phyloP scores from a whole-genome alignment of 2,329 filamentous ascomycete genomes.

The Aspergillus cejpii region DNA sequence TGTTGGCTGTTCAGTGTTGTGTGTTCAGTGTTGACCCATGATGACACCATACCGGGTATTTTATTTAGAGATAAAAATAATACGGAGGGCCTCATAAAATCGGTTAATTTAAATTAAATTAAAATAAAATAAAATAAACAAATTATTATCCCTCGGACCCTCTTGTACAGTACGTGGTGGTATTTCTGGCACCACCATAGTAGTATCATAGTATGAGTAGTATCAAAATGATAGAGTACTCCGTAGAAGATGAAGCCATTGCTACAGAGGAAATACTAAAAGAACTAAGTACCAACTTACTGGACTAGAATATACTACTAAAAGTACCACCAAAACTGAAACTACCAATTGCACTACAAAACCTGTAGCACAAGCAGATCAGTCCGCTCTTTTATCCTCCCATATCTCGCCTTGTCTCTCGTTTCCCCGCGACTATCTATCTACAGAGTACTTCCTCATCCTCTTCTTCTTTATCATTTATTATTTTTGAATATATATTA shows the following conservation, averaged over 20 bases:
- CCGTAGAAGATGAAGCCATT: too few species aligned
- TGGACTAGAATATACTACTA: too few species aligned
- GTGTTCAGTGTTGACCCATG: too few species aligned
- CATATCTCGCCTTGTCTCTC: conserved; percentile 32
- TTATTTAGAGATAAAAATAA: background rate
- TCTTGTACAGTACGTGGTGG: too few species aligned
- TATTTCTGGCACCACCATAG: conserved; percentile 1
- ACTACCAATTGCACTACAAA: conserved; percentile 27
- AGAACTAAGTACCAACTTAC: conserved; percentile 2
- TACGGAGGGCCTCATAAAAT: too few species aligned
- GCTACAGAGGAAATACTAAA: too few species aligned
- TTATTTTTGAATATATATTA: conserved; percentile 26
- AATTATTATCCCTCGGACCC: background rate
- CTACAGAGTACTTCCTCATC: background rate
- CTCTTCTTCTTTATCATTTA: conserved; percentile 23
- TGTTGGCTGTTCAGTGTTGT: too few species aligned
- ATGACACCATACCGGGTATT: background rate
- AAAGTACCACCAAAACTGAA: conserved; percentile 13
- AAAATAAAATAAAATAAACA: background rate
- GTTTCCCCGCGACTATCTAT: conserved; percentile 27
- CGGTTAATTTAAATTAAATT: background rate
- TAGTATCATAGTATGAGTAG: too few species aligned
- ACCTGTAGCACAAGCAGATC: conserved; percentile 33
- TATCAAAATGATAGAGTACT: too few species aligned
- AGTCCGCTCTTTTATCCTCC: conserved; percentile 32